phyloP scores from a whole-genome alignment of 805 yeast genomes.

The Zygotorulaspora chibaensis region DNA sequence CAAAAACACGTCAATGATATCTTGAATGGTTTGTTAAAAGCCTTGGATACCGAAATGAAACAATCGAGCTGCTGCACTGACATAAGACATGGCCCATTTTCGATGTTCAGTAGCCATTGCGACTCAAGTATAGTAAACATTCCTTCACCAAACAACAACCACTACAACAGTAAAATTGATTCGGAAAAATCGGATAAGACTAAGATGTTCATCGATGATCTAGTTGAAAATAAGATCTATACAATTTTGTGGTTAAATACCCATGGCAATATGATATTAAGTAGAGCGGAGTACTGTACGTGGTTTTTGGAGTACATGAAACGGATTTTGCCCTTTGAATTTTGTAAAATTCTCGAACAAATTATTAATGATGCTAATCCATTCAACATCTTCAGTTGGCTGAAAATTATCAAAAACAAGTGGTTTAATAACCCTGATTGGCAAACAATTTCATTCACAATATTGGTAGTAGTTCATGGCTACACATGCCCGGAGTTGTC shows the following conservation, averaged over 20 bases:
- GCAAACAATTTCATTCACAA: slow-evolving; percentile 13
- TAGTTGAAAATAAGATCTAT: slow-evolving; percentile 15
- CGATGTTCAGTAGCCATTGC: slow-evolving; percentile 8
- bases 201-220: slow-evolving; percentile 5
- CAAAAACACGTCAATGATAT: slow-evolving; percentile 24
- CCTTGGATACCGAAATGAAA: slow-evolving; percentile 1
- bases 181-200: not conserved
- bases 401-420: slow-evolving; percentile 4
- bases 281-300: slow-evolving; percentile 13
- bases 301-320: slow-evolving; percentile 21
- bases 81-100: slow-evolving; percentile 19
- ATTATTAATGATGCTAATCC: slow-evolving; percentile 11
- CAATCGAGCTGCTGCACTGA: not conserved
- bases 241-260: slow-evolving; percentile 17
- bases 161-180: not conserved
- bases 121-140: not conserved
- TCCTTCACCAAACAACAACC: slow-evolving; percentile 7
- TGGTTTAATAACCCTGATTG: slow-evolving; percentile 12
- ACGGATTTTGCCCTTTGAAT: slow-evolving; percentile 10
- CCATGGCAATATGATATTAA: slow-evolving; percentile 17
- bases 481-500: slow-evolving; percentile 11
- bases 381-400: slow-evolving; percentile 8
- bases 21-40: slow-evolving; percentile 16
- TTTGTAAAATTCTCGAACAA: slow-evolving; percentile 9
- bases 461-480: slow-evolving; percentile 15